A percentile compares a stretch with the other conserved stretches of the same genome.
Conservation (phyloP, 345 rosid genomes). For the Cardamine chenopodiifolia region DNA sequence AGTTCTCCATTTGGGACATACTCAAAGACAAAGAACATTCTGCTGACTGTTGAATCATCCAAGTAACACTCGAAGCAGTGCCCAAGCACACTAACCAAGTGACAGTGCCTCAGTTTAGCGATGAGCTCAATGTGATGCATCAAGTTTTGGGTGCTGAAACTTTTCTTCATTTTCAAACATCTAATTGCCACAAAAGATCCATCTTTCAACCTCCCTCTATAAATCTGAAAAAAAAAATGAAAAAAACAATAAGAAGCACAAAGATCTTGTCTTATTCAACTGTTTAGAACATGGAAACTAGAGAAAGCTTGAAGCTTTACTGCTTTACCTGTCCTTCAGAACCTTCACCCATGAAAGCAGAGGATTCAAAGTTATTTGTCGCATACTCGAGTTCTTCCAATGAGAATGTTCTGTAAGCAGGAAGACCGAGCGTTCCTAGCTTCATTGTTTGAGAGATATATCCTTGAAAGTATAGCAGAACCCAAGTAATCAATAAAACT, state of each 20-base stretch:
- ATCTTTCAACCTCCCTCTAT: conserved; percentile 75
- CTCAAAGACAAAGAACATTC: conserved; percentile 86
- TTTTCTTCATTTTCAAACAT: conserved; percentile 84
- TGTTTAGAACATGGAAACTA: conserved; percentile 6
- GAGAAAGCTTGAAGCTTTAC: conserved; percentile 5
- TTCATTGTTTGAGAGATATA: conserved; percentile 87
- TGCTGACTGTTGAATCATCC: conserved; percentile 92
- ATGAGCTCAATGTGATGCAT: conserved; percentile 88
- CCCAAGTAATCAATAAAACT: conserved; percentile 14
- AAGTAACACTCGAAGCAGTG: conserved; percentile 94
- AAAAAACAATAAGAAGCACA: not conserved
- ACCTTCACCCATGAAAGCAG: conserved; percentile 93
- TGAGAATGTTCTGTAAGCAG: conserved; percentile 82
- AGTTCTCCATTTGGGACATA: conserved; percentile 84
- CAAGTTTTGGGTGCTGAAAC: conserved; percentile 69
- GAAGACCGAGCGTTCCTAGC: conserved; percentile 85
- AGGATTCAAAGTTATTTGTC: conserved; percentile 76
- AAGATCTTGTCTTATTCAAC: not conserved
- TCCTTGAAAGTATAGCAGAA: conserved; percentile 52
- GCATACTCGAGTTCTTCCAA: conserved; percentile 87
- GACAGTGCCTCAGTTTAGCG: conserved; percentile 81
- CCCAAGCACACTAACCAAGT: conserved; percentile 87
- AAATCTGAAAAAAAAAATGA: conserved; percentile 59
- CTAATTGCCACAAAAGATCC: conserved; percentile 78
- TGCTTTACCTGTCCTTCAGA: conserved; percentile 83